Conservation (phyloP, 106 monocot genomes). For the Alisma plantagoaquatica region DNA sequence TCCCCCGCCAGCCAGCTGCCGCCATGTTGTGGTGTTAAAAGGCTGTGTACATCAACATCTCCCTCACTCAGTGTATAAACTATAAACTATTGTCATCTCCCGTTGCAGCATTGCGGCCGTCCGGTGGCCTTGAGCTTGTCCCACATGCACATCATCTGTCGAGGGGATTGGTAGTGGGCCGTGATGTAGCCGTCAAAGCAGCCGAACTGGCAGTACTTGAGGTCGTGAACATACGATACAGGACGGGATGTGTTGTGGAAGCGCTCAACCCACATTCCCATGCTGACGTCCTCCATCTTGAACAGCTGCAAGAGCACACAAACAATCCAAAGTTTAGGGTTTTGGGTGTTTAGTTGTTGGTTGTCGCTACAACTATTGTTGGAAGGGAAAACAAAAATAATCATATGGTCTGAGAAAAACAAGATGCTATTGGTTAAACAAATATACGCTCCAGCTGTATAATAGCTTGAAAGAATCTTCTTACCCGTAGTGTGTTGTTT, state of each 20-base stretch:
- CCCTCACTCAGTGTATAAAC: too few species aligned
- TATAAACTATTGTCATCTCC: too few species aligned
- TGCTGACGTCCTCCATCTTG: slow-evolving; percentile 99
- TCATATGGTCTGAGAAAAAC: not conserved
- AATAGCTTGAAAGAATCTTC: too few species aligned
- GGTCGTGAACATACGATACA: slow-evolving; percentile 70
- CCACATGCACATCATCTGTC: slow-evolving; percentile 96
- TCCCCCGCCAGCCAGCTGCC: too few species aligned
- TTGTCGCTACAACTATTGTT: not conserved
- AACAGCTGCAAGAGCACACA: slow-evolving; percentile 33
- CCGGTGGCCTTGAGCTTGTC: slow-evolving; percentile 44
- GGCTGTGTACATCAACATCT: too few species aligned
- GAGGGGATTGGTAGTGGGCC: slow-evolving; percentile 86
- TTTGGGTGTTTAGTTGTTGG: too few species aligned
- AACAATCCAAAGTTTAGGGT: slow-evolving; percentile 1
- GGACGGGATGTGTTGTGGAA: slow-evolving; percentile 52
- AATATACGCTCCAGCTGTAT: not conserved
- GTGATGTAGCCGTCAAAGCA: slow-evolving; percentile 89
- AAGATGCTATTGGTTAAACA: not conserved
- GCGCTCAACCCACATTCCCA: slow-evolving; percentile 97
- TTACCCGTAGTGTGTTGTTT: slow-evolving; percentile 71
- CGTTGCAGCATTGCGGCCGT: slow-evolving; percentile 71
- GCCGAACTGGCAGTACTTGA: slow-evolving; percentile 84
- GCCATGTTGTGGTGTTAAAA: too few species aligned
- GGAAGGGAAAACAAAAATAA: not conserved